Conservation (phyloP, 139 green algal genomes). For the Chlamydomonas sp. region DNA sequence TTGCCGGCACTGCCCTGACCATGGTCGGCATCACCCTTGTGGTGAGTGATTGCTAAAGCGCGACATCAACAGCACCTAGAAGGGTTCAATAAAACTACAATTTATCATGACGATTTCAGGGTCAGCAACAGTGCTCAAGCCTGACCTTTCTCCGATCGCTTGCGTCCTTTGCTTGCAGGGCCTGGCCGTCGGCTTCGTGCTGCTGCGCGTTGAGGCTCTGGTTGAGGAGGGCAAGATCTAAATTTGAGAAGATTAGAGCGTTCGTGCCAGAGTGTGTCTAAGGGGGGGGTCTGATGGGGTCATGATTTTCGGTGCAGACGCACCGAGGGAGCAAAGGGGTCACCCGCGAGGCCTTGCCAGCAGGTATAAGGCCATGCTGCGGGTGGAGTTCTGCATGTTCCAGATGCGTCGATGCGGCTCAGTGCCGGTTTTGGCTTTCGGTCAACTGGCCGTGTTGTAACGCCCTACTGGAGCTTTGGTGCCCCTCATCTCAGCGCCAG, state of each 20-base stretch:
- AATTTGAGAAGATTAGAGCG: background rate
- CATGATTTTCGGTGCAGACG: too few species aligned
- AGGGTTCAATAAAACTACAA: background rate
- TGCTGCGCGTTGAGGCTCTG: slow-evolving; percentile 90
- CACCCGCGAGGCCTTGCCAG: too few species aligned
- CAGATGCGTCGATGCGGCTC: too few species aligned
- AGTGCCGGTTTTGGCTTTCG: too few species aligned
- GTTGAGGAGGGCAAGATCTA: slow-evolving; percentile 92
- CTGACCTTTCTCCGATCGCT: background rate
- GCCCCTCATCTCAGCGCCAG: too few species aligned
- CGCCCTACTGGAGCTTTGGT: too few species aligned
- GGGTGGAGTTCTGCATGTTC: too few species aligned
- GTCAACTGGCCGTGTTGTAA: too few species aligned
- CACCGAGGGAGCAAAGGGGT: too few species aligned
- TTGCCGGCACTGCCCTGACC: slow-evolving; percentile 77
- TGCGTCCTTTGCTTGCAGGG: slow-evolving; percentile 70
- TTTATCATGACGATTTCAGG: background rate
- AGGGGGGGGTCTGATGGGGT: background rate
- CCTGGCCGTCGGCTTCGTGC: slow-evolving; percentile 93
- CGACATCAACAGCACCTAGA: background rate
- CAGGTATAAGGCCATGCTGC: too few species aligned
- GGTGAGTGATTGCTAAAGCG: slow-evolving; percentile 59
- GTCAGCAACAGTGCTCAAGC: background rate
- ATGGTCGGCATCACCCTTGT: slow-evolving; percentile 90
- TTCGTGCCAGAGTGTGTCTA: background rate